Conservation (phyloP, 768 basidiomycete genomes). For the Russula griseocarnosa region DNA sequence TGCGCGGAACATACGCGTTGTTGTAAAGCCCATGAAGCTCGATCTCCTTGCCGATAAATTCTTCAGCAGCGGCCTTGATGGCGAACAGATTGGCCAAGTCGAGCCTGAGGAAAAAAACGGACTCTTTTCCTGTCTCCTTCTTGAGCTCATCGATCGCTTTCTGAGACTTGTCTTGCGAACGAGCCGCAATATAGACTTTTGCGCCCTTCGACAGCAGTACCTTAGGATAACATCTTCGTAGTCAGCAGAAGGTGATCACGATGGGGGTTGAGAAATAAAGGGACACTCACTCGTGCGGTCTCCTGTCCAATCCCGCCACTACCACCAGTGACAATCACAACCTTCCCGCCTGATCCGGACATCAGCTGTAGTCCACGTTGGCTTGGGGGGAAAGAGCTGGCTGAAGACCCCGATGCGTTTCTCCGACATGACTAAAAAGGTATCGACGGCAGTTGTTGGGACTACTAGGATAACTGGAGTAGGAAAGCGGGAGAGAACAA, state of each 20-base stretch:
- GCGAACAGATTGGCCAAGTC: conserved; percentile 39
- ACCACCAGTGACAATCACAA: conserved; percentile 31
- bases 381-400: conserved; percentile 21
- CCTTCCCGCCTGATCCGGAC: conserved; percentile 32
- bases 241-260: neutral
- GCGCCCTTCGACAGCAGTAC: conserved; percentile 33
- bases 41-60: conserved; percentile 34
- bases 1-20: conserved; percentile 32
- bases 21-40: conserved; percentile 36
- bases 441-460: neutral
- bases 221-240: conserved; percentile 18
- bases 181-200: conserved; percentile 35
- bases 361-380: conserved; percentile 21
- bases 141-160: conserved; percentile 29
- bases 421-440: conserved; percentile 4
- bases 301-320: conserved; percentile 29
- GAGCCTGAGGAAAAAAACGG: conserved; percentile 33
- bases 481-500: too few species aligned
- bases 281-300: conserved; percentile 21
- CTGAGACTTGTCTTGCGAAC: conserved; percentile 28
- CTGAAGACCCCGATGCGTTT: conserved; percentile 14
- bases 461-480: neutral
- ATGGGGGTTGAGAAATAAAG: too few species aligned
- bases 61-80: conserved; percentile 37
- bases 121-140: conserved; percentile 24